Conservation (phyloP, 176 grass and related monocot species). For the Musa acuminata region DNA sequence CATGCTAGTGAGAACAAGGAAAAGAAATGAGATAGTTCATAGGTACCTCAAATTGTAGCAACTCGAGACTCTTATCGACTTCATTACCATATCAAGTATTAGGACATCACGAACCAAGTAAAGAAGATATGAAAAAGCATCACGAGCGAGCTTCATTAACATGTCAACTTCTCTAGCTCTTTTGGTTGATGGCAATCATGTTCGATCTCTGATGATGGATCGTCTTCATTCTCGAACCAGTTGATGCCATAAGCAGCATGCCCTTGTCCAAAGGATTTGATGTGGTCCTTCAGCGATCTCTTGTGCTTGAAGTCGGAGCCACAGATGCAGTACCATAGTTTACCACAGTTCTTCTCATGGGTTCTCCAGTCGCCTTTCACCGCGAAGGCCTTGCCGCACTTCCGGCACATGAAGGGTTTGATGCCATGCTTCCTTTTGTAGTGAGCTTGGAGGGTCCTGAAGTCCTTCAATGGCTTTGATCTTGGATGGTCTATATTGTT, state of each 20-base stretch:
- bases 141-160: too few relatives aligned
- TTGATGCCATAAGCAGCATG: conserved; percentile 46
- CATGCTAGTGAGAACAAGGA: background rate
- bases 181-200: background rate
- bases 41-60: too few relatives aligned
- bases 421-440: conserved; percentile 99
- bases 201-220: conserved; percentile 12
- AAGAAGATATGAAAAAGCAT: too few relatives aligned
- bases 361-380: conserved; percentile 97
- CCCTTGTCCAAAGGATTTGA: conserved; percentile 68
- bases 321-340: conserved; percentile 97
- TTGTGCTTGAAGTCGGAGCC: conserved; percentile 99
- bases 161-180: background rate
- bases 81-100: too few relatives aligned
- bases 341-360: conserved; percentile 99
- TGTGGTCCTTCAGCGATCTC: conserved; percentile 94
- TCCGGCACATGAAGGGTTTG: conserved; percentile 95
- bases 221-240: conserved; percentile 22
- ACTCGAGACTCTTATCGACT: too few relatives aligned
- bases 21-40: background rate
- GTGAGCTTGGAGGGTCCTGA: conserved; percentile 93
- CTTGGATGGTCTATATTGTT: conserved; percentile 98
- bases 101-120: too few relatives aligned
- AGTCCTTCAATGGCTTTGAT: conserved; percentile 90
- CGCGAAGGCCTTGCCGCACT: conserved; percentile 97